Conservation (phyloP, 306 rosid species). For the Trifolium dubium region DNA sequence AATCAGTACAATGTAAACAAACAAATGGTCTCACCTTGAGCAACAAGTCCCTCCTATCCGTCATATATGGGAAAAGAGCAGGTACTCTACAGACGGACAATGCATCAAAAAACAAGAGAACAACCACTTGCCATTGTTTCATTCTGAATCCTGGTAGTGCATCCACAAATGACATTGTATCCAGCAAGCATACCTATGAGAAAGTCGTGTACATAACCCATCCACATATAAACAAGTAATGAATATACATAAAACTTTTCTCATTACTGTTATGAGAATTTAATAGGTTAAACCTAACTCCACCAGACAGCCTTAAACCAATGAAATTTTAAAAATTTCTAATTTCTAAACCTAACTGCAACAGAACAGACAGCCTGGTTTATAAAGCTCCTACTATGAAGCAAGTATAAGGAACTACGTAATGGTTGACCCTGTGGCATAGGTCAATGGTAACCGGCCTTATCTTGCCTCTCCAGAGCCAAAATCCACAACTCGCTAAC, state of each 20-base stretch:
- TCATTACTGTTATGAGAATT: constrained; percentile 22
- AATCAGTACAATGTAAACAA: background rate
- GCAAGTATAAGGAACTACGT: background rate
- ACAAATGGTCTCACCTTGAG: constrained; percentile 62
- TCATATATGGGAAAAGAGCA: constrained; percentile 64
- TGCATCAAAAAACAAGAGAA: constrained; percentile 80
- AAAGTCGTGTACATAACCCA: constrained; percentile 28
- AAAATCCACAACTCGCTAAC: constrained; percentile 4
- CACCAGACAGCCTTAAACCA: constrained; percentile 24
- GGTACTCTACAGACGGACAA: constrained; percentile 82
- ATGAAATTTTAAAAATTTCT: constrained; percentile 5
- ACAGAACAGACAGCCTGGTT: background rate
- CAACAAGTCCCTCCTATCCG: constrained; percentile 61
- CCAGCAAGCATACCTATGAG: constrained; percentile 72
- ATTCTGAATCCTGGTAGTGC: constrained; percentile 83
- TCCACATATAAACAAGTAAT: constrained; percentile 21
- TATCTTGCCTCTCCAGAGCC: constrained; percentile 15
- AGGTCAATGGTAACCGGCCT: background rate
- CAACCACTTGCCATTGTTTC: constrained; percentile 89
- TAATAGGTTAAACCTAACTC: constrained; percentile 15
- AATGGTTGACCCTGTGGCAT: background rate
- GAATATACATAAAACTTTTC: background rate
- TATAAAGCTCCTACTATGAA: constrained; percentile 3
- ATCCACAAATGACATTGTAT: constrained; percentile 83
- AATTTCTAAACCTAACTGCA: too few species aligned